phyloP scores from a whole-genome alignment of 1,284 basidiomycete species.

The Ustanciosporium gigantosporum region DNA sequence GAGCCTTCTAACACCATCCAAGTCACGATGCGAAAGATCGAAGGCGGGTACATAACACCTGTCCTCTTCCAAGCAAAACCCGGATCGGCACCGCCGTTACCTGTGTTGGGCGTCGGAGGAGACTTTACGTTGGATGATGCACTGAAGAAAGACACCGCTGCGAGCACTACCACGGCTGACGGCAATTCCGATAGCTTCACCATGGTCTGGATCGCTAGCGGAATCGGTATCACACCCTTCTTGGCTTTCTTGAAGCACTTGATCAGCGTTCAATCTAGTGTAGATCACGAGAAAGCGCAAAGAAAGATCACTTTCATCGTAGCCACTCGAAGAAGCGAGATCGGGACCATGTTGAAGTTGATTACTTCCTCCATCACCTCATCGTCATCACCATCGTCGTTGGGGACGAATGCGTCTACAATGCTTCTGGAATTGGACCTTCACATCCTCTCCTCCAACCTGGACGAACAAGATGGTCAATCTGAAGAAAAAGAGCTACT shows the following conservation, averaged over 20 bases:
- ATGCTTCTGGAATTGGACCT: constrained; percentile 2
- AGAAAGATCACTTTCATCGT: constrained; percentile 11
- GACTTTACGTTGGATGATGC: constrained; percentile 6
- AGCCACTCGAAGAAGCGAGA: constrained; percentile 12
- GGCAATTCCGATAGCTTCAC: background rate
- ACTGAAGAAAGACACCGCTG: background rate
- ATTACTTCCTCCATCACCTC: background rate
- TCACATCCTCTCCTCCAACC: constrained; percentile 13
- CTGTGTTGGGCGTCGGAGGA: constrained; percentile 19
- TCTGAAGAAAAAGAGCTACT: background rate
- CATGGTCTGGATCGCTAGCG: constrained; percentile 15
- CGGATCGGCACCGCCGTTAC: constrained; percentile 1
- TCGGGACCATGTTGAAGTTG: constrained; percentile 6
- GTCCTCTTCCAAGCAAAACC: constrained; percentile 4
- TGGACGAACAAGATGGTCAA: constrained; percentile 1
- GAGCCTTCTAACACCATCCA: constrained; percentile 1
- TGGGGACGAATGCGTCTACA: too few species aligned
- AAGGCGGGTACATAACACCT: constrained; percentile 17
- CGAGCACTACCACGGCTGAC: too few species aligned
- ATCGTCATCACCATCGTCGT: background rate
- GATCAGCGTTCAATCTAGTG: too few species aligned
- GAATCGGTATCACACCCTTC: constrained; percentile 24
- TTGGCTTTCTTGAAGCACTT: constrained; percentile 4
- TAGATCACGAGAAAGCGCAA: too few species aligned
- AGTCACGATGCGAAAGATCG: constrained; percentile 20